Evolutionary conservation across 2,329 filamentous ascomycete genomes (phyloP).

Genomic region (Clathrospora elynae): DNA sequence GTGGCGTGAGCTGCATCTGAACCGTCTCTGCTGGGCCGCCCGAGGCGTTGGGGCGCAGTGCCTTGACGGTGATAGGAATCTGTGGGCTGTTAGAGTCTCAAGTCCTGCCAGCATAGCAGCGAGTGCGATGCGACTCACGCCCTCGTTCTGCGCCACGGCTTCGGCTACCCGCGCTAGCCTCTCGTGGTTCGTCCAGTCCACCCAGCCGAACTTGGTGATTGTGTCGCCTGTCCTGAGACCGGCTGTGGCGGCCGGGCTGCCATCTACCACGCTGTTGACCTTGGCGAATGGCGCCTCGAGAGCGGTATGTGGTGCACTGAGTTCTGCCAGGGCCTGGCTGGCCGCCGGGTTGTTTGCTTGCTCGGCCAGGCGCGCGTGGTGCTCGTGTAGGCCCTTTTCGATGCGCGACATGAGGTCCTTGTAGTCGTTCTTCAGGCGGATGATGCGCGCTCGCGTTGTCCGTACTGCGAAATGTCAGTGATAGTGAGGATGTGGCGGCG

Average conservation of each 20-base stretch:
- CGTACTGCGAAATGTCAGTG: slow-evolving; percentile 67
- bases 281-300: slow-evolving; percentile 77
- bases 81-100: slow-evolving; percentile 49
- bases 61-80: slow-evolving; percentile 72
- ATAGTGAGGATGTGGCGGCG: neutral
- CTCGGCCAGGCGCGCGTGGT: slow-evolving; percentile 74
- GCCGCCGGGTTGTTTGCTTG: slow-evolving; percentile 48
- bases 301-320: slow-evolving; percentile 36
- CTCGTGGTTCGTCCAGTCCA: slow-evolving; percentile 85
- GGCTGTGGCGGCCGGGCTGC: slow-evolving; percentile 81
- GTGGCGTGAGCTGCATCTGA: slow-evolving; percentile 74
- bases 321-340: slow-evolving; percentile 24
- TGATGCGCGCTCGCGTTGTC: slow-evolving; percentile 89
- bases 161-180: slow-evolving; percentile 84
- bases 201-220: slow-evolving; percentile 83
- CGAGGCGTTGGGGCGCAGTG: slow-evolving; percentile 54
- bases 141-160: slow-evolving; percentile 86
- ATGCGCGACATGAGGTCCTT: slow-evolving; percentile 83
- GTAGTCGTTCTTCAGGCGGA: slow-evolving; percentile 89
- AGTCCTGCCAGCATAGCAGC: slow-evolving; percentile 9
- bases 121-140: slow-evolving; percentile 62
- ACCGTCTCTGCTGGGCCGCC: slow-evolving; percentile 57
- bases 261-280: slow-evolving; percentile 79
- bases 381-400: slow-evolving; percentile 84
- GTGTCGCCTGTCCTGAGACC: slow-evolving; percentile 80